A percentile compares a stretch with the other conserved stretches of the same genome.
phyloP scores from a whole-genome alignment of 352 stramenopile species.

The Phytophthora macrochlamydospora region DNA sequence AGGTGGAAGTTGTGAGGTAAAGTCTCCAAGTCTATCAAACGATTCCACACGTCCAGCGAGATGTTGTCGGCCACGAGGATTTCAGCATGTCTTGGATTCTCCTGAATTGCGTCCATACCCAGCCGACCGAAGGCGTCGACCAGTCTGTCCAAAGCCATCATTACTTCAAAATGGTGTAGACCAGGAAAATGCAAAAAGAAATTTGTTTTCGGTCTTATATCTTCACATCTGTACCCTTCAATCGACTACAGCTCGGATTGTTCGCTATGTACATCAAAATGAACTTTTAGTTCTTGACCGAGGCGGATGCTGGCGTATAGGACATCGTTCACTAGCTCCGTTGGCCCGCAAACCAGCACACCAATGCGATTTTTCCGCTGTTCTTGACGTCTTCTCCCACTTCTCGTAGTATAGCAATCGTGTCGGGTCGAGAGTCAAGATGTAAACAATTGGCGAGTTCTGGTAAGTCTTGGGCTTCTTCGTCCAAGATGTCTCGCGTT shows the following conservation, averaged over 20 bases:
- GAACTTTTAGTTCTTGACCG: slow-evolving; percentile 31
- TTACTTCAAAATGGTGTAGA: too few species aligned
- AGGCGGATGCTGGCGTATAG: slow-evolving; percentile 26
- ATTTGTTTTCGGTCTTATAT: not conserved
- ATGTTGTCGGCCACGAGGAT: not conserved
- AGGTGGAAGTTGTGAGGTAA: not conserved
- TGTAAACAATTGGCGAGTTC: slow-evolving; percentile 36
- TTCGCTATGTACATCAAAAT: slow-evolving; percentile 56
- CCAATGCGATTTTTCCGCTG: slow-evolving; percentile 37
- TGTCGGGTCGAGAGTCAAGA: slow-evolving; percentile 36
- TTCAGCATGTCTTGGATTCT: not conserved
- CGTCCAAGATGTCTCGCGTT: slow-evolving; percentile 31
- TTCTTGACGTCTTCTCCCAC: slow-evolving; percentile 43
- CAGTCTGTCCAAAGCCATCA: too few species aligned
- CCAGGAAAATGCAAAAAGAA: too few species aligned
- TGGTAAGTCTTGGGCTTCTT: slow-evolving; percentile 39
- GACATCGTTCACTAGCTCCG: slow-evolving; percentile 35
- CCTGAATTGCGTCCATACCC: too few species aligned
- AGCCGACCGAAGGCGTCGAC: too few species aligned
- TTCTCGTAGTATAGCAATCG: slow-evolving; percentile 31
- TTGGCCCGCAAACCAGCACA: slow-evolving; percentile 51
- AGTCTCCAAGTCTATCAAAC: not conserved
- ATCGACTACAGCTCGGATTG: slow-evolving; percentile 31
- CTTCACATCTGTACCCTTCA: slow-evolving; percentile 6
- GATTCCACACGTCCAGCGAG: not conserved